Evolutionary conservation across 2,329 filamentous ascomycete genomes (phyloP).

Genomic region (Fusarium liriodendri): DNA sequence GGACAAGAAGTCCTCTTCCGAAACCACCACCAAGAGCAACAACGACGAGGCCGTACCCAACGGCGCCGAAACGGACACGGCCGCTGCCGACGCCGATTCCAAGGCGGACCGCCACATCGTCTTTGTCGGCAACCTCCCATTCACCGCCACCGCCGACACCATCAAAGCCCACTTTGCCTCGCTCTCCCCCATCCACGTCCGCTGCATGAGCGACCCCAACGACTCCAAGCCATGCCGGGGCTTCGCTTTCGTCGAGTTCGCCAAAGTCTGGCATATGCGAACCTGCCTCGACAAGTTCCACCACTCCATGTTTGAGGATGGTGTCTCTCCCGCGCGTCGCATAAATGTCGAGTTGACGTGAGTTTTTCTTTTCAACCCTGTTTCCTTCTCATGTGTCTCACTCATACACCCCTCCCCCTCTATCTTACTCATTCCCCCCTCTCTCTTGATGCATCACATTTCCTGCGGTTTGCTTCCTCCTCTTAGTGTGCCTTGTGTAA

Average conservation of each 20-base stretch:
- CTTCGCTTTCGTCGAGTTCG: constrained; percentile 91
- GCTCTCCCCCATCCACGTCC: constrained; percentile 62
- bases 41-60: constrained; percentile 10
- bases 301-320: constrained; percentile 79
- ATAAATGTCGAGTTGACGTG: constrained; percentile 95
- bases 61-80: constrained; percentile 20
- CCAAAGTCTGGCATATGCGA: constrained; percentile 88
- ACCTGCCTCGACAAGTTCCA: constrained; percentile 92
- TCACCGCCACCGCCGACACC: constrained; percentile 76
- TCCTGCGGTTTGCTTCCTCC: background rate
- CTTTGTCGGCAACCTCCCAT: constrained; percentile 83
- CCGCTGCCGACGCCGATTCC: constrained; percentile 24
- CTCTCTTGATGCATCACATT: background rate
- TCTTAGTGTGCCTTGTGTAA: constrained; percentile 10
- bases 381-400: constrained; percentile 7
- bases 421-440: background rate
- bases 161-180: constrained; percentile 82
- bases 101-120: constrained; percentile 48
- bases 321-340: constrained; percentile 68
- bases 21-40: constrained; percentile 22
- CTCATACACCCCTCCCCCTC: background rate
- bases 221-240: constrained; percentile 74
- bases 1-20: constrained; percentile 40
- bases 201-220: constrained; percentile 76
- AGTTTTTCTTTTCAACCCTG: constrained; percentile 48